Evolutionary conservation across 2,329 filamentous ascomycete species (phyloP).

Genomic region (Botrytis aclada): DNA sequence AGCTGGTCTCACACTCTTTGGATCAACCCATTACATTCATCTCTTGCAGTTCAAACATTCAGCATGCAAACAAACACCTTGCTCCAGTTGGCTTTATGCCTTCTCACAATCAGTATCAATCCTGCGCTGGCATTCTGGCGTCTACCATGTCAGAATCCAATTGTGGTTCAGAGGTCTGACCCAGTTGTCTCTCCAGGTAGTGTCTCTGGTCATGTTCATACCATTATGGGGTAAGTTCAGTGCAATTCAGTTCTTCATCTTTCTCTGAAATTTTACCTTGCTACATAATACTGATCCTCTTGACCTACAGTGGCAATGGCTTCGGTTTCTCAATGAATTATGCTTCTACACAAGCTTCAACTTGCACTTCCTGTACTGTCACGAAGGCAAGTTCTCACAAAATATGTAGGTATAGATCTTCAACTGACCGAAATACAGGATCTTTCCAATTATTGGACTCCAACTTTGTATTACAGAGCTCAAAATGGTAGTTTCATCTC

Average conservation of each 20-base stretch:
- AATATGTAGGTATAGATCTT: not conserved
- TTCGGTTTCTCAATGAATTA: constrained; percentile 56
- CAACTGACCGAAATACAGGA: constrained; percentile 34
- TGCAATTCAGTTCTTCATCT: not conserved
- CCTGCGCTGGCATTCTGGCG: constrained; percentile 47
- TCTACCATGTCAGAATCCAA: constrained; percentile 38
- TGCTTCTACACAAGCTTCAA: constrained; percentile 48
- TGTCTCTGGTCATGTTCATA: constrained; percentile 57
- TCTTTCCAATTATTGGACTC: constrained; percentile 67
- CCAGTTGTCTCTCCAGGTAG: constrained; percentile 56
- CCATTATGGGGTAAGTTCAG: constrained; percentile 52
- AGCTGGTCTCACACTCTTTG: constrained; percentile 2
- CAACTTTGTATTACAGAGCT: constrained; percentile 53
- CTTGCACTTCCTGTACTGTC: constrained; percentile 62
- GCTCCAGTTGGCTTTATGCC: constrained; percentile 7
- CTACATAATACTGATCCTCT: not conserved
- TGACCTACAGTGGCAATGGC: constrained; percentile 41
- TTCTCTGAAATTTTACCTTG: accelerated
- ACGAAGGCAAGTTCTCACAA: constrained; percentile 40
- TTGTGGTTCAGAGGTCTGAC: constrained; percentile 53
- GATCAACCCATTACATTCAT: not conserved
- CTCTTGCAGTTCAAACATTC: not conserved
- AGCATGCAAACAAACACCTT: constrained; percentile 5
- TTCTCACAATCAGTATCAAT: not conserved
- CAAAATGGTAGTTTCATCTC: constrained; percentile 54